phyloP scores from a whole-genome alignment of 1,284 basidiomycete genomes.

The Cutaneotrichosporon cutaneum region DNA sequence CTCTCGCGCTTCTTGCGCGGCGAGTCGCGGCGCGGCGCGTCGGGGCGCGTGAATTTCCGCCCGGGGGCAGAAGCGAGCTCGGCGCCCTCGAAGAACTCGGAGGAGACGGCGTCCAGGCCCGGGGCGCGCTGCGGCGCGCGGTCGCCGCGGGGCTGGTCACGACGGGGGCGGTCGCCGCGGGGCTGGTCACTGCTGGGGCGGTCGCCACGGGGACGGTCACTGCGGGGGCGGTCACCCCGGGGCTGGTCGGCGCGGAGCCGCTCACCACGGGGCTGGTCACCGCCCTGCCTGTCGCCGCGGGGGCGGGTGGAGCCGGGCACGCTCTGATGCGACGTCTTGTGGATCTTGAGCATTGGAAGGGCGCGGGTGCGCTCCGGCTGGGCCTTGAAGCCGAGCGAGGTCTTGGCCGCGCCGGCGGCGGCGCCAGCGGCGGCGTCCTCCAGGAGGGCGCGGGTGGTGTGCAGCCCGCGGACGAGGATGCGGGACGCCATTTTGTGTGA shows the following conservation, averaged over 20 bases:
- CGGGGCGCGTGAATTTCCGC: background rate
- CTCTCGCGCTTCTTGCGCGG: conserved; percentile 1
- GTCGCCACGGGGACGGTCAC: background rate
- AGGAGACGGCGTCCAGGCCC: conserved; percentile 5
- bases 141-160: background rate
- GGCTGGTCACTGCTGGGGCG: background rate
- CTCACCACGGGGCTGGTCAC: background rate
- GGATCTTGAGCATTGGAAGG: conserved; percentile 15
- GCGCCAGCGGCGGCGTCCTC: conserved; percentile 1
- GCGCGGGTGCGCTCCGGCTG: conserved; percentile 12
- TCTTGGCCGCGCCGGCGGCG: background rate
- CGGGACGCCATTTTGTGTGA: conserved; percentile 19
- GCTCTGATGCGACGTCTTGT: background rate
- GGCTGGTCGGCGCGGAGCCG: background rate
- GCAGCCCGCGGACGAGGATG: conserved; percentile 14
- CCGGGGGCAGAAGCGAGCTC: conserved; percentile 4
- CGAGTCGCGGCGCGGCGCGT: background rate
- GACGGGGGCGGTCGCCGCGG: background rate
- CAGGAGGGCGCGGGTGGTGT: conserved; percentile 14
- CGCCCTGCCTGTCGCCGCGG: background rate
- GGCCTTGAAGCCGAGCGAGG: background rate
- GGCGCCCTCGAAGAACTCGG: conserved; percentile 20
- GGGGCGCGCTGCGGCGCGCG: background rate
- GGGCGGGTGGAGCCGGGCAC: background rate
- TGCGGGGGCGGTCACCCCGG: no score